Percentiles rank a stretch among this genome's conserved stretches.
Evolutionary conservation across 768 basidiomycete genomes (phyloP).

Genomic region (Gymnopilus junonius): DNA sequence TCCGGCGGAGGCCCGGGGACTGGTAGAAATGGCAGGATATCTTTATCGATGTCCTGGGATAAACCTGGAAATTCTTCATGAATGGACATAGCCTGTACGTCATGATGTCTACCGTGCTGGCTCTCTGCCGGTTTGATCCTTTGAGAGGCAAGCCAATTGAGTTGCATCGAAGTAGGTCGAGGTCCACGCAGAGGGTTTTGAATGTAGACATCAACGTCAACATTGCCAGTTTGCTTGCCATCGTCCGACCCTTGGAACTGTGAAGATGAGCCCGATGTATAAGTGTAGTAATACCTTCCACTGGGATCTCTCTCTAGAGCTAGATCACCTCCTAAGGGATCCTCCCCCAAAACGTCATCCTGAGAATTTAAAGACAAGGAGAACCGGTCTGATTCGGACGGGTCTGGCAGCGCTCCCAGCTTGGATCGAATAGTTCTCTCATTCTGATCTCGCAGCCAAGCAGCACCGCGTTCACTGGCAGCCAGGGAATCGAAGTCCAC

Average conservation of each 20-base stretch:
- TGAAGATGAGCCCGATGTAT: conserved; percentile 58
- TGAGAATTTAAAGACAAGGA: conserved; percentile 43
- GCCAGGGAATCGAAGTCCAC: conserved; percentile 48
- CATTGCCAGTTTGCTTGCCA: conserved; percentile 39
- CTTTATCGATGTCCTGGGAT: conserved; percentile 36
- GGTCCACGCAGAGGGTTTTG: conserved; percentile 34
- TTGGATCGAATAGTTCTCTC: conserved; percentile 64
- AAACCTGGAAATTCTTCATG: conserved; percentile 29
- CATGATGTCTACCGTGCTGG: conserved; percentile 22
- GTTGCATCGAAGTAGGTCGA: conserved; percentile 70
- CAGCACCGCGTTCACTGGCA: conserved; percentile 70
- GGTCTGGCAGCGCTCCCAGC: conserved; percentile 60
- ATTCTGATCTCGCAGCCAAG: conserved; percentile 87
- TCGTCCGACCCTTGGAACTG: conserved; percentile 60
- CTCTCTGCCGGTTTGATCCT: conserved; percentile 40
- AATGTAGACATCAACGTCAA: conserved; percentile 31
- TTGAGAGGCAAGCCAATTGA: conserved; percentile 67
- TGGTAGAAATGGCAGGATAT: conserved; percentile 56
- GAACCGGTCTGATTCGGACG: conserved; percentile 58
- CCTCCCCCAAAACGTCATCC: conserved; percentile 50
- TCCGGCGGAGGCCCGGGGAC: conserved; percentile 56
- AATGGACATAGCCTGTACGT: conserved; percentile 31
- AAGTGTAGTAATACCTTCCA: conserved; percentile 81
- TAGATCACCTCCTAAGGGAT: conserved; percentile 60
- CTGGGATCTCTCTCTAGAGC: conserved; percentile 67